Percentiles rank a stretch among this genome's conserved stretches.
These are phyloP conservation scores for Acanthamoeba royreba DNA, from an alignment of 208 protist species.

Conservation along the genomic window DNA sequence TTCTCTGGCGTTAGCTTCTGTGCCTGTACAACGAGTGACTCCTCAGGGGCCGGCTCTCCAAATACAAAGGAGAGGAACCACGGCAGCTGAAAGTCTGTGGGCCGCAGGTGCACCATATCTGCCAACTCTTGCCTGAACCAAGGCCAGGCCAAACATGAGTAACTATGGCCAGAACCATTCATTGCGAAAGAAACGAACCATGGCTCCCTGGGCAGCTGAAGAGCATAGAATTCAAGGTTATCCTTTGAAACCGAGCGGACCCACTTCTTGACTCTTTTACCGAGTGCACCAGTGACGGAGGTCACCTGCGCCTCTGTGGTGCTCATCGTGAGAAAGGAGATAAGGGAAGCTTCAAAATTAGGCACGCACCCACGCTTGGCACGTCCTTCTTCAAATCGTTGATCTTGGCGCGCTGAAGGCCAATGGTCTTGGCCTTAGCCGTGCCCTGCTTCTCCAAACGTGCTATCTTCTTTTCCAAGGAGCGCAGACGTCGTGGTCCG, in stretches of 20 bases:
- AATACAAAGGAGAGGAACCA: slow-evolving; percentile 12
- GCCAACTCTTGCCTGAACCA: slow-evolving; percentile 16
- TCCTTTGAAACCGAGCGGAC: background rate
- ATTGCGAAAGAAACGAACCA: background rate
- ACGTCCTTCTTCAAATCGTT: slow-evolving; percentile 46
- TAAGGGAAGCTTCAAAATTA: background rate
- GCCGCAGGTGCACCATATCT: background rate
- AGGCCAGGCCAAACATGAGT: too few relatives aligned
- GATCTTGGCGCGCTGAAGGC: slow-evolving; percentile 20
- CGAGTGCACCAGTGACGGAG: slow-evolving; percentile 5
- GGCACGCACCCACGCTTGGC: background rate
- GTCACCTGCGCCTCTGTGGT: background rate
- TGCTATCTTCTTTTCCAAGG: slow-evolving; percentile 21
- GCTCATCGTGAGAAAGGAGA: background rate
- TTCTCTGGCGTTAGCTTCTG: background rate
- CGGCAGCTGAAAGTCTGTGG: slow-evolving; percentile 25
- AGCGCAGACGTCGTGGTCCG: background rate
- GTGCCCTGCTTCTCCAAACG: slow-evolving; percentile 37
- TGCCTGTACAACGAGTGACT: slow-evolving; percentile 20
- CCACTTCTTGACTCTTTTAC: slow-evolving; percentile 11
- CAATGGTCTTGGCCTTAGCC: slow-evolving; percentile 3
- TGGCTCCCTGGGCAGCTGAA: slow-evolving; percentile 29
- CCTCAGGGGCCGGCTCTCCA: background rate
- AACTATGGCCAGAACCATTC: background rate
- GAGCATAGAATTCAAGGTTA: slow-evolving; percentile 18